These are phyloP conservation scores for Bryum argenteum DNA, from an alignment of 225 moss, liverwort and hornwort species.

Conservation along the genomic window DNA sequence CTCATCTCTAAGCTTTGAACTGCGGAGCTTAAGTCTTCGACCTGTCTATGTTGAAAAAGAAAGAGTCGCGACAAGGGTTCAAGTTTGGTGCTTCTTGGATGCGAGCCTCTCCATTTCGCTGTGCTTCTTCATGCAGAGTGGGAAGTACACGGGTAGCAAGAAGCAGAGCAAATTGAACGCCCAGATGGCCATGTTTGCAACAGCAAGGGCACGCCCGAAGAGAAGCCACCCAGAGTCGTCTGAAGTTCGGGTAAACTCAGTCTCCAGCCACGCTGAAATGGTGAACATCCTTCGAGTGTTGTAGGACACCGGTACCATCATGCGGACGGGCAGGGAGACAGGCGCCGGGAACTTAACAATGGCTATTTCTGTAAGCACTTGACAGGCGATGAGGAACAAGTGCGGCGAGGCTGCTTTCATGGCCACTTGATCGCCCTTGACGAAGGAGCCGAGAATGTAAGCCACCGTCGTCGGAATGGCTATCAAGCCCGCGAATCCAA, in stretches of 20 bases:
- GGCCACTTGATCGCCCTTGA: conserved; percentile 52
- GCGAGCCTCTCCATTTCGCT: conserved; percentile 39
- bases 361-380: conserved; percentile 51
- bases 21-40: conserved; percentile 13
- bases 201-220: conserved; percentile 53
- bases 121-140: conserved; percentile 43
- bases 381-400: conserved; percentile 52
- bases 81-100: conserved; percentile 34
- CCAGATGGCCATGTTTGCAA: conserved; percentile 54
- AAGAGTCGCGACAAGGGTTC: not conserved
- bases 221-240: conserved; percentile 35
- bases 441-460: conserved; percentile 51
- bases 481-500: conserved; percentile 39
- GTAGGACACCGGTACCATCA: conserved; percentile 54
- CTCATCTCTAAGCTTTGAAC: not conserved
- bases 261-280: conserved; percentile 45
- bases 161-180: conserved; percentile 57
- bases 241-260: conserved; percentile 31
- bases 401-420: conserved; percentile 46
- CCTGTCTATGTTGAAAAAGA: not conserved
- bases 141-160: conserved; percentile 57
- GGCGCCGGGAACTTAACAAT: not conserved
- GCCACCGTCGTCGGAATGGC: conserved; percentile 33
- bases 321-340: conserved; percentile 47
- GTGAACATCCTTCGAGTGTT: conserved; percentile 54